A percentile compares a stretch with the other conserved stretches of the same genome.
These are phyloP conservation scores for Penicillium sp. DNA, from an alignment of 2,329 filamentous ascomycete species.

Conservation along the genomic window DNA sequence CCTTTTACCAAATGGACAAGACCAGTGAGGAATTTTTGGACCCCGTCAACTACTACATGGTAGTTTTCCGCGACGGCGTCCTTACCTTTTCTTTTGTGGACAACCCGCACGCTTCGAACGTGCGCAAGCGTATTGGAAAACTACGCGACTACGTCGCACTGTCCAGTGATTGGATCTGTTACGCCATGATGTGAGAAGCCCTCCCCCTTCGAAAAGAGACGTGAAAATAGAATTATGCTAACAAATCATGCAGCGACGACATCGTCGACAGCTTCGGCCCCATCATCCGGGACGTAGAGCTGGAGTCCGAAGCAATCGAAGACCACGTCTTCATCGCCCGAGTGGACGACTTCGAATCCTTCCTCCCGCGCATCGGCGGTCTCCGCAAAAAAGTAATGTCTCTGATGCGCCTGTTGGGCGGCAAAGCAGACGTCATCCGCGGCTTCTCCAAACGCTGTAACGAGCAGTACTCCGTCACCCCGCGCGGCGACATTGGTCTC, in stretches of 20 bases:
- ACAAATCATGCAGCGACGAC: slow-evolving; percentile 68
- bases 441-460: slow-evolving; percentile 99
- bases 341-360: slow-evolving; percentile 83
- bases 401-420: slow-evolving; percentile 87
- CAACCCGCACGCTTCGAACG: slow-evolving; percentile 84
- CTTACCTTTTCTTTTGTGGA: slow-evolving; percentile 91
- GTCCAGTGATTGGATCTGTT: slow-evolving; percentile 98
- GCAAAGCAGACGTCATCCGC: slow-evolving; percentile 97
- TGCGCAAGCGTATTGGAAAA: slow-evolving; percentile 87
- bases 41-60: slow-evolving; percentile 93
- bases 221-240: slow-evolving; percentile 30
- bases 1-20: slow-evolving; percentile 83
- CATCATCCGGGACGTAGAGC: slow-evolving; percentile 82
- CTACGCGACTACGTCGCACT: slow-evolving; percentile 94
- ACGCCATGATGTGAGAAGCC: slow-evolving; percentile 88
- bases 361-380: slow-evolving; percentile 84
- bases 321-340: slow-evolving; percentile 93
- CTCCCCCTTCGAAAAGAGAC: neutral
- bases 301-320: slow-evolving; percentile 89
- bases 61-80: slow-evolving; percentile 94
- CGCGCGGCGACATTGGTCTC: slow-evolving; percentile 92
- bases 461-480: slow-evolving; percentile 93
- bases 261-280: slow-evolving; percentile 97
- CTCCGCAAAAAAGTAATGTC: slow-evolving; percentile 95
- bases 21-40: slow-evolving; percentile 82